Evolutionary conservation across 202 grass and related monocot species (phyloP).

Genomic region (Digitaria exilis): DNA sequence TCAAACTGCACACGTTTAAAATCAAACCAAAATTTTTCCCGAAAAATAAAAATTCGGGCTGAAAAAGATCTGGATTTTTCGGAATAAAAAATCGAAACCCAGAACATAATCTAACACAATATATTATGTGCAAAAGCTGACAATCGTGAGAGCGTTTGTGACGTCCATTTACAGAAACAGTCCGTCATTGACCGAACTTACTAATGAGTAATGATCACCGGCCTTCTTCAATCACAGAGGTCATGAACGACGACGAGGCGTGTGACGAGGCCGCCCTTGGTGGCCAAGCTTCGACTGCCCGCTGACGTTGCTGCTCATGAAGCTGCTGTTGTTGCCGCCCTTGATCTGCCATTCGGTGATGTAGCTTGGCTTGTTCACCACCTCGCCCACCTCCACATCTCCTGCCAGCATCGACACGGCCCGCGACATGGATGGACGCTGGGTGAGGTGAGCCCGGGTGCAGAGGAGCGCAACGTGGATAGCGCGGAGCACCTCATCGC

Average conservation of each 20-base stretch:
- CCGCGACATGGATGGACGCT: constrained; percentile 80
- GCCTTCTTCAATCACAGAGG: constrained; percentile 30
- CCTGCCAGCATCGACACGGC: constrained; percentile 73
- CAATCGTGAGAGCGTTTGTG: background rate
- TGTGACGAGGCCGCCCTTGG: background rate
- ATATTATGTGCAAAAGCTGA: background rate
- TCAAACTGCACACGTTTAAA: background rate
- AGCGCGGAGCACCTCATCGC: constrained; percentile 48
- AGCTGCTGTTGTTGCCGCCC: constrained; percentile 16
- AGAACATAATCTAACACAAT: background rate
- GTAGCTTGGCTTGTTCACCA: constrained; percentile 67
- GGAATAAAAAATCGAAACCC: background rate
- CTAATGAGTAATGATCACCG: background rate
- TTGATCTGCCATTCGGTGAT: constrained; percentile 83
- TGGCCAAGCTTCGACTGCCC: background rate
- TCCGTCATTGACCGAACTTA: background rate
- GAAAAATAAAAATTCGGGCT: background rate
- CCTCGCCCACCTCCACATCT: constrained; percentile 43
- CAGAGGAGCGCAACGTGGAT: constrained; percentile 72
- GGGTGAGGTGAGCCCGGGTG: constrained; percentile 64
- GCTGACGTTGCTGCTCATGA: constrained; percentile 36
- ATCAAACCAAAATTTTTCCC: background rate
- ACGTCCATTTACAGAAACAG: background rate
- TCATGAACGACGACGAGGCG: background rate
- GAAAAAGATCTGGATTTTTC: background rate